Evolutionary conservation across 805 yeast species (phyloP), one percentile per base, ranked within the genome.

Genomic region (Nakazawaea wickerhamii): DNA sequence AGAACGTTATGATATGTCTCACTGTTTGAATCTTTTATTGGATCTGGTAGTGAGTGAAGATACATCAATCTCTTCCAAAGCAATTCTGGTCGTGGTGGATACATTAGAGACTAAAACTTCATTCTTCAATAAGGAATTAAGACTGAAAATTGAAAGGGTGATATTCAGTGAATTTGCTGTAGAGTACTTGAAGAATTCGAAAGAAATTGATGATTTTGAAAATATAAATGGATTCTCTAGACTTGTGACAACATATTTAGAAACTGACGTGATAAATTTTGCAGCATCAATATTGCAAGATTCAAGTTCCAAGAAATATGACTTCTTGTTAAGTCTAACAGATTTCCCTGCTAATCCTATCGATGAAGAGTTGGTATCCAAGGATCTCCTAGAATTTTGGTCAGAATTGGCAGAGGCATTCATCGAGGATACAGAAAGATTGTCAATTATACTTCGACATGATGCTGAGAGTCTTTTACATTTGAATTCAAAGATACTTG

Each of bases 361-460:
- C 3, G 50, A 65, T 1, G 84, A 83, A 30, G 95, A 84, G 56
- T 57, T 60, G 13, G 64, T 81, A 6, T 75, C 81, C 0, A 66
- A 61, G 32, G 73, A 69, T 44, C 69, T 84, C 53, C 65, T 81
- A 7, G 74, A 76, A 26, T 81, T 84, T 53, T 85, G 95, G 95
- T 69, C 73, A 38, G 81, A 79, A 41, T 60, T 83, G 25, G 73
- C 79, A 5, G 88, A 81, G 44, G 63, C 70, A 1, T 76, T 73
- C 48, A 57, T 65, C 30, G 77, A 70, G 50, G 81, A 78, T 47
- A 61, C 61, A 26, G 75, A 70, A n/a, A 38, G 58, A 3, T 36
- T 70, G 4, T 31, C 51, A 3, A 41, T 53, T 0, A 43, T 64
- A 1, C 51, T 71, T 32, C 55, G 67, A 28, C 58, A 63, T 15